phyloP scores from a whole-genome alignment of 2,329 filamentous ascomycete genomes.

The Ustilaginoidea virens region DNA sequence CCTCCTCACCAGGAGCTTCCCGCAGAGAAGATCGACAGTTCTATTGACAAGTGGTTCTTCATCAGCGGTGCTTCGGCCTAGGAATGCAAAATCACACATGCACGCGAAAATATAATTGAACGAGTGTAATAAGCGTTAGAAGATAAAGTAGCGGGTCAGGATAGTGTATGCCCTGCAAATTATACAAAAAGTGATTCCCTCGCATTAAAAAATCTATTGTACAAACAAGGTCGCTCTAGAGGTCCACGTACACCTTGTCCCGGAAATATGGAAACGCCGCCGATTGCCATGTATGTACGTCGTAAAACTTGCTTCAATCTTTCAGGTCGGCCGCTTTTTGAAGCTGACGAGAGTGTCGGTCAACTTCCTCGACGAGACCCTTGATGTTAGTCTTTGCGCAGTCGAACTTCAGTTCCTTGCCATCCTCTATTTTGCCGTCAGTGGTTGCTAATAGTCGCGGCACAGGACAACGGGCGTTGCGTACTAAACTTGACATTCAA shows the following conservation, averaged over 20 bases:
- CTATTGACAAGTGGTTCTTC: slow-evolving; percentile 99
- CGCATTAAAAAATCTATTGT: slow-evolving; percentile 4
- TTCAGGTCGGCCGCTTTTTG: slow-evolving; percentile 69
- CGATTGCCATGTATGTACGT: no score
- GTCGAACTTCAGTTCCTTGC: slow-evolving; percentile 76
- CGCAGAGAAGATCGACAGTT: slow-evolving; percentile 82
- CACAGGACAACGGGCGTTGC: slow-evolving; percentile 11
- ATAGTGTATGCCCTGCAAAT: slow-evolving; percentile 6
- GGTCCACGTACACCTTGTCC: background rate
- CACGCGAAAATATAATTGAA: background rate
- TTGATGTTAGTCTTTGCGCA: slow-evolving; percentile 70
- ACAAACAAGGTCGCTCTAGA: slow-evolving; percentile 8
- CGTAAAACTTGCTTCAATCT: slow-evolving; percentile 19
- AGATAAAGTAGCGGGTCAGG: slow-evolving; percentile 5
- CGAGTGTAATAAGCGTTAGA: slow-evolving; percentile 3
- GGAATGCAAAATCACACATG: slow-evolving; percentile 7
- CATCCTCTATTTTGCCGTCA: slow-evolving; percentile 54
- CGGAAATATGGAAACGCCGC: slow-evolving; percentile 15
- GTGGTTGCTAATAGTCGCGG: slow-evolving; percentile 3
- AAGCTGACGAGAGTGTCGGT: slow-evolving; percentile 72
- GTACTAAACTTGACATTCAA: slow-evolving; percentile 77
- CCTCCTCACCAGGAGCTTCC: slow-evolving; percentile 65
- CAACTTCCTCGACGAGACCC: slow-evolving; percentile 74
- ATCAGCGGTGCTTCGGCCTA: slow-evolving; percentile 91
- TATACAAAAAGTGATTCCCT: slow-evolving; percentile 13